Base-by-base conservation (phyloP, 192 early-diverging fungal genomes). In the Coemansia sp. region DNA sequence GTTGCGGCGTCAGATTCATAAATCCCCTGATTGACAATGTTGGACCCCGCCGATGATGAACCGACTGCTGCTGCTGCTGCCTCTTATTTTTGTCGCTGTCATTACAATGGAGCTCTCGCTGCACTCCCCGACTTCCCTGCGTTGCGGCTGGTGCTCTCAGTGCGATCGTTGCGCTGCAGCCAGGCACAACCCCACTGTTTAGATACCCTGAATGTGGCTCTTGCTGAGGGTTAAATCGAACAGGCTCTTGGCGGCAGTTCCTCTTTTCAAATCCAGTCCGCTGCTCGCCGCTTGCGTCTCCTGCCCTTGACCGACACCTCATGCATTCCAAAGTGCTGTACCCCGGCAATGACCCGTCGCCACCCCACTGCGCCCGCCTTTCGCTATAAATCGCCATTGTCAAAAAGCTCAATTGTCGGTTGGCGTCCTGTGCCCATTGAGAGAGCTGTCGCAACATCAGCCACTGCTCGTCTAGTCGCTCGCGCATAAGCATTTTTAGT, bases 381-480 rank as follows among this genome's bases (percentile, higher is more conserved):
- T 61, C 59, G 63, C 42, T 65, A 13, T 70, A 54, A 44, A 78
- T 29, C n/a, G 63, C 36, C 41, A 66, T 63, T 13, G 76, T 54
- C 43, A 80, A 44, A 51, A 75, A 38, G 15, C 67, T 12, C 36
- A 81, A 65, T 54, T 81, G 74, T 22, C 79, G 55, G 18, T 63
- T 73, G 18, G 74, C 52, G 11, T 71, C 75, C 27, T 82, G 75
- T 24, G 74, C 68, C 60, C 75, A 75, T 61, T 72, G 75, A 43
- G 65, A 40, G 4, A 82, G 72, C 36, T 77, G 80, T 33, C 60
- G 65, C 27, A 82, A 54, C 75, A 82, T 60, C 44, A 67, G 66
- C 75, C 76, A 74, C 59, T 82, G 80, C 75, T 82, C 80, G 27
- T 77, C 80, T 18, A 82, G 66, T 12, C 75, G 72, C 66, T 75